Percentiles rank a stretch among this genome's conserved stretches.
These are phyloP conservation scores for Atkinsonella hypoxylon DNA, from an alignment of 2,329 filamentous ascomycete genomes.

Conservation along the genomic window DNA sequence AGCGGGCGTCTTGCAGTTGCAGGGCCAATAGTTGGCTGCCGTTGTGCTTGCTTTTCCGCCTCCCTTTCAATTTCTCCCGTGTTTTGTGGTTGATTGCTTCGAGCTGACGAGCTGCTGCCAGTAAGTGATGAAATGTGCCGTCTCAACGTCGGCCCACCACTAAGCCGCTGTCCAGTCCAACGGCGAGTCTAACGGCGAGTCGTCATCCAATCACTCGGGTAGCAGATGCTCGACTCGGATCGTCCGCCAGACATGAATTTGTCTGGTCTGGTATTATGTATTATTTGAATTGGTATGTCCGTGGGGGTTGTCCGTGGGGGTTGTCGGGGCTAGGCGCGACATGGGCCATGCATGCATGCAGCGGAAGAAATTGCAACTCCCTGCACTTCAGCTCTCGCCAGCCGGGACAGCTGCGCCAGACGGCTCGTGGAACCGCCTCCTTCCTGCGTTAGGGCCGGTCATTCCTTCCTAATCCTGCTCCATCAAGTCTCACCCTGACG, in stretches of 20 bases:
- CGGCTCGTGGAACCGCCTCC: neutral
- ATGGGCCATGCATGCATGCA: too few species aligned
- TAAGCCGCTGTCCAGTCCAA: neutral
- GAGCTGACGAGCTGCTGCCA: neutral
- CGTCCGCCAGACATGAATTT: neutral
- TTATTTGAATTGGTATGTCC: neutral
- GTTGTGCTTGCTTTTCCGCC: neutral
- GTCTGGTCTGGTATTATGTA: neutral
- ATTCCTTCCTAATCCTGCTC: neutral
- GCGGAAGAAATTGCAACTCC: neutral
- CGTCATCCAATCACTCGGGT: neutral
- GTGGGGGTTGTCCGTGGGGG: neutral
- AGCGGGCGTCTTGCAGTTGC: too few species aligned
- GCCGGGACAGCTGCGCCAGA: neutral
- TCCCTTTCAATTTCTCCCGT: neutral
- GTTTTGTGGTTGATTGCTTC: neutral
- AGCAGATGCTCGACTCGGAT: neutral
- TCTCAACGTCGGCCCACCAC: neutral
- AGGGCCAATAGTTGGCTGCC: too few species aligned
- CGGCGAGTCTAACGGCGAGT: neutral
- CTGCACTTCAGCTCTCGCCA: neutral
- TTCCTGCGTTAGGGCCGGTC: neutral
- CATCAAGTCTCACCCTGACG: neutral
- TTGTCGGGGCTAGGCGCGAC: neutral
- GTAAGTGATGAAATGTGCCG: neutral